Conservation (phyloP, 2,329 filamentous ascomycete species). For the Pseudopithomyces chartarum region DNA sequence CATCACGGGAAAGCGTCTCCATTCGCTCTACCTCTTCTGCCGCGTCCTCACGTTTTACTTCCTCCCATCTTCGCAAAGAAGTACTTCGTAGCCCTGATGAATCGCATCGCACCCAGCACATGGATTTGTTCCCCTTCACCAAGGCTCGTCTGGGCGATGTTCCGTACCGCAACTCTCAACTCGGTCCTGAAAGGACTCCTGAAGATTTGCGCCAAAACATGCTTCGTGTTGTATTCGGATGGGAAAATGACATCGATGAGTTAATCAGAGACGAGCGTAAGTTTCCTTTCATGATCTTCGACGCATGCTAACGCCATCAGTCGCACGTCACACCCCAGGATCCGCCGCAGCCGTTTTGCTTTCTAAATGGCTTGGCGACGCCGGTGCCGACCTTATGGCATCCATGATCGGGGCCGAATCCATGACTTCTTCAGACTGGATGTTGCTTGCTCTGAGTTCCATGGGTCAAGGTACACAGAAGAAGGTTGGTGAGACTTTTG, state of each 20-base stretch:
- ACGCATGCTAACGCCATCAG: slow-evolving; percentile 35
- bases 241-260: slow-evolving; percentile 82
- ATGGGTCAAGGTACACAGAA: slow-evolving; percentile 80
- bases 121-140: slow-evolving; percentile 86
- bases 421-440: slow-evolving; percentile 96
- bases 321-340: slow-evolving; percentile 72
- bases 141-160: slow-evolving; percentile 81
- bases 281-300: slow-evolving; percentile 22
- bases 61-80: slow-evolving; percentile 80
- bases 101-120: slow-evolving; percentile 57
- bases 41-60: slow-evolving; percentile 51
- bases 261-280: slow-evolving; percentile 80
- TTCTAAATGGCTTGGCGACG: slow-evolving; percentile 89
- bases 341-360: slow-evolving; percentile 82
- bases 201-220: slow-evolving; percentile 88
- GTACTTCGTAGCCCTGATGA: slow-evolving; percentile 79
- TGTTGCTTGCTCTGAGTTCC: slow-evolving; percentile 88
- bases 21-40: slow-evolving; percentile 58
- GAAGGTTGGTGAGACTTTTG: slow-evolving; percentile 87
- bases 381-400: slow-evolving; percentile 79
- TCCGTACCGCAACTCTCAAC: slow-evolving; percentile 73
- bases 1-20: slow-evolving; percentile 61
- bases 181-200: slow-evolving; percentile 51
- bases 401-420: slow-evolving; percentile 76
- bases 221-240: slow-evolving; percentile 93